These are phyloP conservation scores for Backusella luteola DNA, from an alignment of 192 early-diverging fungal species.

Conservation along the genomic window DNA sequence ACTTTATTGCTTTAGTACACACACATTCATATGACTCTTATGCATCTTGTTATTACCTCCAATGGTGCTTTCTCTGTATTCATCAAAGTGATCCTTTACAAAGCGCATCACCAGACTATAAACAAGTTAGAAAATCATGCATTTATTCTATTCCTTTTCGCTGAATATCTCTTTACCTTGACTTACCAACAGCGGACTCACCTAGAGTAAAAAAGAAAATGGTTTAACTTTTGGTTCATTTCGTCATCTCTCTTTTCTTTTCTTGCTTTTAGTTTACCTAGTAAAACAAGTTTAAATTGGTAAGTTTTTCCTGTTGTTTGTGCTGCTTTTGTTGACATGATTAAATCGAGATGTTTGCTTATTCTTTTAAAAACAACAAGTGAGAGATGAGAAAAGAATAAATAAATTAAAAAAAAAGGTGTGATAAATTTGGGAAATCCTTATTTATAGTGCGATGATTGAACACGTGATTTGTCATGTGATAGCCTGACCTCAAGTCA, in stretches of 20 bases:
- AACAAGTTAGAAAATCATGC: neutral
- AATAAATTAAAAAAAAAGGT: neutral
- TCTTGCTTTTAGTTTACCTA: constrained; percentile 57
- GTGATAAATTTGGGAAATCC: neutral
- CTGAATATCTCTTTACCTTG: constrained; percentile 46
- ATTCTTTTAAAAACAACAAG: neutral
- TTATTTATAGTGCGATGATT: neutral
- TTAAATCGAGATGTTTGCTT: neutral
- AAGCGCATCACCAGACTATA: constrained; percentile 75
- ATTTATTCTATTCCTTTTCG: neutral
- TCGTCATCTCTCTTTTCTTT: constrained; percentile 11
- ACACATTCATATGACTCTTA: neutral
- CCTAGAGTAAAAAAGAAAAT: constrained; percentile 30
- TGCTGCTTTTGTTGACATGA: constrained; percentile 8
- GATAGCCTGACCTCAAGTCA: neutral
- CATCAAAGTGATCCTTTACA: constrained; percentile 89
- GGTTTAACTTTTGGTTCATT: neutral
- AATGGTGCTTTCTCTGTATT: constrained; percentile 90
- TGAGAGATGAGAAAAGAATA: neutral
- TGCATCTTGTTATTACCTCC: constrained; percentile 50
- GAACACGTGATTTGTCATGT: neutral
- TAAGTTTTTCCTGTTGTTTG: constrained; percentile 58
- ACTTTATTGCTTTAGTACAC: neutral
- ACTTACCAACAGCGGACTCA: constrained; percentile 65
- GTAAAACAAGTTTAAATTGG: constrained; percentile 91